Evolutionary conservation across 2,329 filamentous ascomycete genomes (phyloP), one percentile per base, ranked within the genome.

Genomic region (Trichoderma sp.): DNA sequence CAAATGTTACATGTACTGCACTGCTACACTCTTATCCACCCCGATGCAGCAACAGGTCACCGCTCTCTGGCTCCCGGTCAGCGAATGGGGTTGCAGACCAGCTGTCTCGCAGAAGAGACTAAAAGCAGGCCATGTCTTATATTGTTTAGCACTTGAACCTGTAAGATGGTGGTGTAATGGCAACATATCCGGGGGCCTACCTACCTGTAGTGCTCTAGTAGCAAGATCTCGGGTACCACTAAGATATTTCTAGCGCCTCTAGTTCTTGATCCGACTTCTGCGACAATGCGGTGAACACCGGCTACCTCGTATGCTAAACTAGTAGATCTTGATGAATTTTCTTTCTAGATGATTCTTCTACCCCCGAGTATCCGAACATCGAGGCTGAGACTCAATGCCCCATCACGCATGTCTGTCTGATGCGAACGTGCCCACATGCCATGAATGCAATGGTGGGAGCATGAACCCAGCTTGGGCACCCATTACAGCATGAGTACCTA

Each of bases 11-110:
- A 30, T 59, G 30, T 34, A 59, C 30, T 59, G 57, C 57, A 53
- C n/a, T 53, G 47, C 47, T 53, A 53, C 47, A 34, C 66, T 32
- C 17, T 43, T 68, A 68, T 17, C 65, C 65, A 68, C 65, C 57
- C 55, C 53, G 50, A 20, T 53, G 64, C 64, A 39, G 50, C 32
- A 43, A 39, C 59, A 43, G 23, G 34, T 28, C 62, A 64, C 62
- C 65, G 34, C 65, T 57, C 23, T 32, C 65, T 68, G 53, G 34
- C 34, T 58, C 53, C 53, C 26, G 50, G 26, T 34, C 36, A 23
- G 39, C 66, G 66, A 68, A 68, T 68, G n/a, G 13, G n/a, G 20
- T 34, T 13, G 39, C n/a, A 13, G 66, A 61, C 53, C 66, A 61
- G 55, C 55, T 34, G 32, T 34, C 36, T 26, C 58, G 55, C 66